Evolutionary conservation across 441 rosid species (phyloP).

Genomic region (Manihot esculenta): DNA sequence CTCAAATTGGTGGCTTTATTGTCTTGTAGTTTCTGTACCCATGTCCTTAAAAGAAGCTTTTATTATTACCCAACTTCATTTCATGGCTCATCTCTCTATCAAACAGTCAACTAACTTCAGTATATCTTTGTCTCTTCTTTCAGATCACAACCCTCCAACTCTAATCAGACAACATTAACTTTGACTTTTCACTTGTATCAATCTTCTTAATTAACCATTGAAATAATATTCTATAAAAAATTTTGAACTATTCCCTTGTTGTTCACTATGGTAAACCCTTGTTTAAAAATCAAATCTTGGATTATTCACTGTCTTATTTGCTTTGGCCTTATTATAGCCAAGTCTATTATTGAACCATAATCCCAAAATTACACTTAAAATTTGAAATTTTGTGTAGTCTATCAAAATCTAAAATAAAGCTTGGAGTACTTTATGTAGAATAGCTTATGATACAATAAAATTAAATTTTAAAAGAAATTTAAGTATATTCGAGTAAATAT

Average conservation of each 20-base stretch:
- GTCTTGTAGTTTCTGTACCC: slow-evolving; percentile 54
- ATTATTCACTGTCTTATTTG: slow-evolving; percentile 42
- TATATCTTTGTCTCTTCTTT: slow-evolving; percentile 43
- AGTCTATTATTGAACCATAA: slow-evolving; percentile 5
- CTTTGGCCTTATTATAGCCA: slow-evolving; percentile 28
- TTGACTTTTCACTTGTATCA: slow-evolving; percentile 49
- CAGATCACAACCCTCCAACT: slow-evolving; percentile 55
- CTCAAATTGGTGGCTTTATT: slow-evolving; percentile 47
- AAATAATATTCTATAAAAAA: background rate
- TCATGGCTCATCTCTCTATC: slow-evolving; percentile 22
- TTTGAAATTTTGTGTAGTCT: background rate
- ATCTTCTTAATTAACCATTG: slow-evolving; percentile 11
- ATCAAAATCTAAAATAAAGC: background rate
- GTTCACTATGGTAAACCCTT: slow-evolving; percentile 14
- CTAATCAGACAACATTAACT: slow-evolving; percentile 47
- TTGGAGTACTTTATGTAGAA: slow-evolving; percentile 14
- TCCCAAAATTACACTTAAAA: background rate
- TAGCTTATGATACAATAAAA: no score
- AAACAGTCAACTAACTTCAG: slow-evolving; percentile 41
- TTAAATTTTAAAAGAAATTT: no score
- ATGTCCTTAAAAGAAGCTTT: slow-evolving; percentile 50
- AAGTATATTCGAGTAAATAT: no score
- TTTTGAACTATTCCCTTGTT: slow-evolving; percentile 27
- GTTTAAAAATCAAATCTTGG: slow-evolving; percentile 39
- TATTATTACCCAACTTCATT: slow-evolving; percentile 20